These are phyloP conservation scores for Acacia melanoxylon DNA, from an alignment of 306 rosid species.

Conservation along the genomic window DNA sequence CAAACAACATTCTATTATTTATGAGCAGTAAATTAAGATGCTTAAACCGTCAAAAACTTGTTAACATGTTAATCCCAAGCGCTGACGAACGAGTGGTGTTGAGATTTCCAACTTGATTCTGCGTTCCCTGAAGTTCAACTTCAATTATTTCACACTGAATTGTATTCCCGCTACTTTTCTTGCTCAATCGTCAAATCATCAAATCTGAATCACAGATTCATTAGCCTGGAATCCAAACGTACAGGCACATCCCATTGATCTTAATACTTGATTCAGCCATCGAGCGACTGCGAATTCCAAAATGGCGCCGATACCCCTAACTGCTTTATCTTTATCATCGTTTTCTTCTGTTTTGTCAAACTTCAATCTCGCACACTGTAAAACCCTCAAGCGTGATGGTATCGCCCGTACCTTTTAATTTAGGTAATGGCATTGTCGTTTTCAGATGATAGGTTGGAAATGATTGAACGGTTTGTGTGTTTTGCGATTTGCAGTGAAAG, in stretches of 20 bases:
- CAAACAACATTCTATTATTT: too few species aligned
- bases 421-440: neutral
- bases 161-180: neutral
- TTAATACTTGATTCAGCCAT: neutral
- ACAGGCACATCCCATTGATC: neutral
- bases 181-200: slow-evolving; percentile 21
- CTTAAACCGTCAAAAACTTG: too few species aligned
- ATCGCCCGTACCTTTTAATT: neutral
- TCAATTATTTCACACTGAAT: neutral
- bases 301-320: slow-evolving; percentile 55
- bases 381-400: slow-evolving; percentile 98
- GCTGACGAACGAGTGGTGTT: neutral
- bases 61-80: neutral
- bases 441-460: neutral
- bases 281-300: neutral
- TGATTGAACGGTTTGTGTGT: neutral
- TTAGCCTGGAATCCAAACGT: neutral
- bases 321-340: slow-evolving; percentile 40
- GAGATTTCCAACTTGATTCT: slow-evolving; percentile 31
- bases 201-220: slow-evolving; percentile 25
- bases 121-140: slow-evolving; percentile 38
- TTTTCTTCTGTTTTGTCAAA: slow-evolving; percentile 35
- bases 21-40: too few species aligned
- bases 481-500: slow-evolving; percentile 67
- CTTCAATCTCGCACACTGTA: slow-evolving; percentile 52